Evolutionary conservation across 768 basidiomycete species (phyloP).

Genomic region (Boletellus ananiceps): DNA sequence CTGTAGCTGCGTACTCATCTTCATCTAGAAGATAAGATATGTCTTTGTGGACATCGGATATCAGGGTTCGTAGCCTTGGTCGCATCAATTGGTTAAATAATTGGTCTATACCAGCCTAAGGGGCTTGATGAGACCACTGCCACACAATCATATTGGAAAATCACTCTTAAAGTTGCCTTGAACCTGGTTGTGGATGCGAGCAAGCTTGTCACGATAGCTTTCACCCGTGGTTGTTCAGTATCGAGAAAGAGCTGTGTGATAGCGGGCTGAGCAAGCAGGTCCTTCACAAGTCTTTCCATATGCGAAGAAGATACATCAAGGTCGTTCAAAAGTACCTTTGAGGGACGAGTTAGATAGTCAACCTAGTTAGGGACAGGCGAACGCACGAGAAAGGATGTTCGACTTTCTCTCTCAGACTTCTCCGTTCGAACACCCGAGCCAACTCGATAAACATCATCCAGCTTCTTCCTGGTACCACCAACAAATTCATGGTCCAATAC

Average conservation of each 20-base stretch:
- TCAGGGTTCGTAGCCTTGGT: constrained; percentile 77
- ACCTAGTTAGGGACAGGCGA: neutral
- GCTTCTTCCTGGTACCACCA: constrained; percentile 72
- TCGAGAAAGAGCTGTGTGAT: constrained; percentile 68
- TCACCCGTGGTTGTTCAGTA: constrained; percentile 49
- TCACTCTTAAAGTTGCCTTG: constrained; percentile 68
- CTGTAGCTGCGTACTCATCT: constrained; percentile 75
- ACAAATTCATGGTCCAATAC: constrained; percentile 82
- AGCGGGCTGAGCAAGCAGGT: constrained; percentile 49
- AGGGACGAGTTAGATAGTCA: neutral
- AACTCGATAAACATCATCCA: constrained; percentile 83
- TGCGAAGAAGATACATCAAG: constrained; percentile 90
- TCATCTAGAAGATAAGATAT: constrained; percentile 87
- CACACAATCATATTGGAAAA: neutral
- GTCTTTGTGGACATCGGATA: constrained; percentile 88
- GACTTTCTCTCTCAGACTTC: constrained; percentile 75
- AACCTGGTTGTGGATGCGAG: constrained; percentile 58
- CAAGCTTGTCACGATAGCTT: constrained; percentile 45
- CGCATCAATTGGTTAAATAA: constrained; percentile 93
- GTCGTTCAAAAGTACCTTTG: constrained; percentile 85
- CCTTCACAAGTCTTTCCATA: constrained; percentile 74
- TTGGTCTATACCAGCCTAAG: constrained; percentile 81
- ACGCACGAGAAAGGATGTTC: constrained; percentile 78
- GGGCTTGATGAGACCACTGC: constrained; percentile 3
- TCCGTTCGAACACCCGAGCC: constrained; percentile 55